A percentile compares a stretch with the other conserved stretches of the same genome.
Evolutionary conservation across 2,329 filamentous ascomycete species (phyloP).

Genomic region (Colletotrichum sansevieriae): DNA sequence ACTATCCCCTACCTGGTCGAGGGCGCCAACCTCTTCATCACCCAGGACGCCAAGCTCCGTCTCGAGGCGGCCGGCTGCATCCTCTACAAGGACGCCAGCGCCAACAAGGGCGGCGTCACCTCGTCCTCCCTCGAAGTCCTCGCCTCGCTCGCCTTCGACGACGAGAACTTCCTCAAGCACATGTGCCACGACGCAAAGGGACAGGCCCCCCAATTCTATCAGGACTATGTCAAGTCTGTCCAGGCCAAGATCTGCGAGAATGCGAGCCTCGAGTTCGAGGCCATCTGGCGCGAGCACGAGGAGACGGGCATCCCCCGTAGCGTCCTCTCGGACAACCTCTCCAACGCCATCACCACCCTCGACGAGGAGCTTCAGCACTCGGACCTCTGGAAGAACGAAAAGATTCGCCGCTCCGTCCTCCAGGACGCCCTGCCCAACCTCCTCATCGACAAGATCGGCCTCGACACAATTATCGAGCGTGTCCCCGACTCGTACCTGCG

Average conservation of each 20-base stretch:
- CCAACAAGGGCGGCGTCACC: conserved; percentile 98
- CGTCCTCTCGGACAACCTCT: conserved; percentile 91
- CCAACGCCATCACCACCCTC: conserved; percentile 92
- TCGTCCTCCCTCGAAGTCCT: conserved; percentile 97
- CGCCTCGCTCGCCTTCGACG: conserved; percentile 93
- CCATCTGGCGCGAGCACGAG: conserved; percentile 96
- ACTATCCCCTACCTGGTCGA: conserved; percentile 96
- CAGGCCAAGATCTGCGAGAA: conserved; percentile 93
- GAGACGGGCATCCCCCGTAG: conserved; percentile 83
- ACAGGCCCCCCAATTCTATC: conserved; percentile 88
- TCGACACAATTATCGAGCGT: conserved; percentile 87
- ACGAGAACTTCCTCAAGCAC: conserved; percentile 86
- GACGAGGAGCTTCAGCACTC: conserved; percentile 97
- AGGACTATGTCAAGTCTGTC: conserved; percentile 91
- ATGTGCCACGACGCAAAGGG: conserved; percentile 88
- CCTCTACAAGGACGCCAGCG: conserved; percentile 96
- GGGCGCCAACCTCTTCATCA: conserved; percentile 98
- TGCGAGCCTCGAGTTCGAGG: conserved; percentile 94
- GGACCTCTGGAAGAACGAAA: conserved; percentile 88
- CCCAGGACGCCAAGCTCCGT: conserved; percentile 95
- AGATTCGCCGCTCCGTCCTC: conserved; percentile 82
- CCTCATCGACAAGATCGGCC: conserved; percentile 88
- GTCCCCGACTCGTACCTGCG: conserved; percentile 94
- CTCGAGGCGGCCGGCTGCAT: conserved; percentile 96
- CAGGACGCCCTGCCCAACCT: conserved; percentile 87